phyloP scores from a whole-genome alignment of 2,329 filamentous ascomycete species.

The Cladorrhinum sp. region DNA sequence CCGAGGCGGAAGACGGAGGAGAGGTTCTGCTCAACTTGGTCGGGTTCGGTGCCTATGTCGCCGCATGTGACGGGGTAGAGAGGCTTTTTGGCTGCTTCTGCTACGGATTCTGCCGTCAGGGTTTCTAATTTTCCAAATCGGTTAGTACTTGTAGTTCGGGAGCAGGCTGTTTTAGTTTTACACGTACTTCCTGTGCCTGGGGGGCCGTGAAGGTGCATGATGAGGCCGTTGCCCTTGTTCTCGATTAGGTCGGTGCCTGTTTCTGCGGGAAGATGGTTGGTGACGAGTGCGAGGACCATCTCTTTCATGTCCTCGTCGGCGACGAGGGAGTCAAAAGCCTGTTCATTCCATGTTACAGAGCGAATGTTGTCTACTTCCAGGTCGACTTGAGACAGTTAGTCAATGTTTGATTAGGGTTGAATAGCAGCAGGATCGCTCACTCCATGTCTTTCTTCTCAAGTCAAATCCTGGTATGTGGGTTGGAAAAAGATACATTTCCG shows the following conservation, averaged over 20 bases:
- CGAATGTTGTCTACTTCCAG: conserved; percentile 5
- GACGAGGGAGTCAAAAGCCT: conserved; percentile 2
- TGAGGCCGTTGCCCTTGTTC: conserved; percentile 32
- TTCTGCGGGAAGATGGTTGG: conserved; percentile 3
- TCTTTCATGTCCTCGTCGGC: conserved; percentile 8
- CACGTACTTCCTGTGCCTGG: conserved; percentile 25
- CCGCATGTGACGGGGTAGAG: conserved; percentile 24
- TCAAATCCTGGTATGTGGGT: neutral
- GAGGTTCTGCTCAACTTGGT: conserved; percentile 19
- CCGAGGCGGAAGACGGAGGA: conserved; percentile 17
- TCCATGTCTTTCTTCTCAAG: conserved; percentile 5
- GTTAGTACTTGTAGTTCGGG: no score
- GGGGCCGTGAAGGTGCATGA: conserved; percentile 24
- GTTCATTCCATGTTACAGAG: conserved; percentile 3
- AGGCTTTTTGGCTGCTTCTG: conserved; percentile 24
- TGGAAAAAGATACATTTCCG: conserved; percentile 7
- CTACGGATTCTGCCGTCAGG: conserved; percentile 24
- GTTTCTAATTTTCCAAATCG: conserved; percentile 28
- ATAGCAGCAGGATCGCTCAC: neutral
- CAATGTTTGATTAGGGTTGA: neutral
- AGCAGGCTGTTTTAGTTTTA: no score
- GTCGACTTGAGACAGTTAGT: neutral
- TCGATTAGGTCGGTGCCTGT: conserved; percentile 29
- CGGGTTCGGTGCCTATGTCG: conserved; percentile 12
- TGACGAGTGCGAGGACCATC: conserved; percentile 7